A percentile compares a stretch with the other conserved stretches of the same genome.
phyloP scores from a whole-genome alignment of 257 asterid genomes.

The Lycium ferocissimum region DNA sequence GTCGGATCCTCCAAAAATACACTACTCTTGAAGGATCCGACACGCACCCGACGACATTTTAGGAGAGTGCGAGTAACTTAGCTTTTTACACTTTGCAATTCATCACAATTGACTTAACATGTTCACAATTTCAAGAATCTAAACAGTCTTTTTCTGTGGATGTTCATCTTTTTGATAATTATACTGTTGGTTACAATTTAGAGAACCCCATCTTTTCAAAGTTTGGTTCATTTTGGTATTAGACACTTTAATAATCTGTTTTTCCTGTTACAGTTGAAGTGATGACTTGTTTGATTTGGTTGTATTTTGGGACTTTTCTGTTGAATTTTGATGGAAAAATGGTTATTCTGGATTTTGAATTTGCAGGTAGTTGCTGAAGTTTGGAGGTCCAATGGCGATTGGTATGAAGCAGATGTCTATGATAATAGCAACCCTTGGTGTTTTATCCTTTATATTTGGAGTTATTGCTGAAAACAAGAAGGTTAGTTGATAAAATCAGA shows the following conservation, averaged over 20 bases:
- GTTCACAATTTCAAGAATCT: neutral
- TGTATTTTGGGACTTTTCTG: neutral
- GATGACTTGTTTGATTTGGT: constrained; percentile 17
- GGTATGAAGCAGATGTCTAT: constrained; percentile 64
- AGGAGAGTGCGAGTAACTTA: no score
- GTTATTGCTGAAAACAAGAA: constrained; percentile 58
- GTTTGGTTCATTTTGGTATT: no score
- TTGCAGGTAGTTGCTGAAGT: constrained; percentile 35
- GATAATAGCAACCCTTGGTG: constrained; percentile 57
- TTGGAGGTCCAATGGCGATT: constrained; percentile 49
- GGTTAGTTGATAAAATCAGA: constrained; percentile 16
- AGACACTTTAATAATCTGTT: neutral
- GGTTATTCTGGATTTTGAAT: neutral
- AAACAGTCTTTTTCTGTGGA: neutral
- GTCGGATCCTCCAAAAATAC: no score
- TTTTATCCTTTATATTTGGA: constrained; percentile 60
- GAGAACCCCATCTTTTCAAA: no score
- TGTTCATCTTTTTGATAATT: constrained; percentile 16
- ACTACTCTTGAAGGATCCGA: no score
- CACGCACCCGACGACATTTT: no score
- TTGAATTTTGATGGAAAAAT: neutral
- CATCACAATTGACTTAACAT: neutral
- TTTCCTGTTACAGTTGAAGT: neutral
- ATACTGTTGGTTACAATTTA: neutral
- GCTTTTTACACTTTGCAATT: no score